These are phyloP conservation scores for Penstemon davidsonii DNA, from an alignment of 257 asterid species.

Conservation along the genomic window DNA sequence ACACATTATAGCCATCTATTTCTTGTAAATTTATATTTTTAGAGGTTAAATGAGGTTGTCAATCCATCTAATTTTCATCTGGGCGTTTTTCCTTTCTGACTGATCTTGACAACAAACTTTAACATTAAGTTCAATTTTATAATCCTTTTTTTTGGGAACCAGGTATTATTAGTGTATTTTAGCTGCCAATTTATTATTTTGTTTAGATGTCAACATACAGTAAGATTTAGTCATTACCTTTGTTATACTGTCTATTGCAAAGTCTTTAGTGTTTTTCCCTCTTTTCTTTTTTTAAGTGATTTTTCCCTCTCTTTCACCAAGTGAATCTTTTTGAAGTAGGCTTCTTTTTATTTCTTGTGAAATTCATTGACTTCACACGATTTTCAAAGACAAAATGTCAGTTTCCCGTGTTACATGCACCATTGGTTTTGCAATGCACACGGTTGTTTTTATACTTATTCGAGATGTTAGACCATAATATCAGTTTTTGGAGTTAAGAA, in stretches of 20 bases:
- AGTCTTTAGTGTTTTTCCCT: not conserved
- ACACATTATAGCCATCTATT: not conserved
- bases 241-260: not conserved
- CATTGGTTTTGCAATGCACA: constrained; percentile 2
- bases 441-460: not conserved
- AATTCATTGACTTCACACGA: not conserved
- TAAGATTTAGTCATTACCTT: not conserved
- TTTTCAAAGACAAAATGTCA: not conserved
- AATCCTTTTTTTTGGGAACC: not conserved
- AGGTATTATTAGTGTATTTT: not conserved
- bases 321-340: not conserved
- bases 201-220: not conserved
- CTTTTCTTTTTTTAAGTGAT: not conserved
- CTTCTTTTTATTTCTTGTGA: not conserved
- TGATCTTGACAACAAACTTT: constrained; percentile 2
- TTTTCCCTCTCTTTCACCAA: not conserved
- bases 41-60: constrained; percentile 4
- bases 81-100: constrained; percentile 13
- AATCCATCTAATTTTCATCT: constrained; percentile 7
- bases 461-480: not conserved
- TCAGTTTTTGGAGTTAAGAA: not conserved
- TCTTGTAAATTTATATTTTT: not conserved
- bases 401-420: not conserved
- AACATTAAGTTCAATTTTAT: not conserved
- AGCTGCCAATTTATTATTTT: not conserved